Evolutionary conservation across 202 grass and related monocot species (phyloP).

Genomic region (Thinopyrum obtusiflorum): DNA sequence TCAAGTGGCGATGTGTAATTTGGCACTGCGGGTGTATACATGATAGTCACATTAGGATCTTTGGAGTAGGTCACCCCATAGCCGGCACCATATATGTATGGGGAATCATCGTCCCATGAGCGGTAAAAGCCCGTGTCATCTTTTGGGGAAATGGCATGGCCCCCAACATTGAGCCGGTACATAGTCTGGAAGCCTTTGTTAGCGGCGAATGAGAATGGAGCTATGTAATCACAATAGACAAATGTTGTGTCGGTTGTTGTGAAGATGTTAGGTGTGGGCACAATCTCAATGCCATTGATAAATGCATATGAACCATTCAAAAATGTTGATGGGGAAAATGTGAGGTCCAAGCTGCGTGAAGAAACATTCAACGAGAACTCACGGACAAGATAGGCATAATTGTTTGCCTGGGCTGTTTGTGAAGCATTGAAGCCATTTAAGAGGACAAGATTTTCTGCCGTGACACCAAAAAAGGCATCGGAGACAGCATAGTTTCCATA

Average conservation of each 20-base stretch:
- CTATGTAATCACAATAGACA: neutral
- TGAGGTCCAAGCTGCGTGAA: constrained; percentile 30
- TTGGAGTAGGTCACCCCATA: constrained; percentile 38
- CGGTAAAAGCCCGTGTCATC: constrained; percentile 36
- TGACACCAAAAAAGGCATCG: constrained; percentile 55
- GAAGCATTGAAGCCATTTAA: constrained; percentile 59
- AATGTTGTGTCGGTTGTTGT: neutral
- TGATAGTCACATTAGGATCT: constrained; percentile 43
- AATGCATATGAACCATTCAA: neutral
- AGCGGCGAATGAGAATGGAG: neutral
- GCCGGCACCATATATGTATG: constrained; percentile 22
- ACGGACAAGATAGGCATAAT: constrained; percentile 16
- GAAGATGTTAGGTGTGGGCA: constrained; percentile 53
- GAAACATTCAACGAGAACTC: constrained; percentile 56
- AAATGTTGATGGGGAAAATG: constrained; percentile 43
- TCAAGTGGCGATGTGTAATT: constrained; percentile 32
- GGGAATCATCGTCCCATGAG: constrained; percentile 35
- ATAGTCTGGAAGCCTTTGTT: constrained; percentile 36
- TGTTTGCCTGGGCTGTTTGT: neutral
- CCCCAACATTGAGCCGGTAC: constrained; percentile 49
- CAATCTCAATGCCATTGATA: constrained; percentile 68
- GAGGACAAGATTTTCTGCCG: constrained; percentile 26
- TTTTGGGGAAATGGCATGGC: neutral
- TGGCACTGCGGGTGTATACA: constrained; percentile 4
- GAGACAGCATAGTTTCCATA: constrained; percentile 22